A percentile compares a stretch with the other conserved stretches of the same genome.
These are phyloP conservation scores for Coffea eugenioides DNA, from an alignment of 257 asterid genomes.

Conservation along the genomic window DNA sequence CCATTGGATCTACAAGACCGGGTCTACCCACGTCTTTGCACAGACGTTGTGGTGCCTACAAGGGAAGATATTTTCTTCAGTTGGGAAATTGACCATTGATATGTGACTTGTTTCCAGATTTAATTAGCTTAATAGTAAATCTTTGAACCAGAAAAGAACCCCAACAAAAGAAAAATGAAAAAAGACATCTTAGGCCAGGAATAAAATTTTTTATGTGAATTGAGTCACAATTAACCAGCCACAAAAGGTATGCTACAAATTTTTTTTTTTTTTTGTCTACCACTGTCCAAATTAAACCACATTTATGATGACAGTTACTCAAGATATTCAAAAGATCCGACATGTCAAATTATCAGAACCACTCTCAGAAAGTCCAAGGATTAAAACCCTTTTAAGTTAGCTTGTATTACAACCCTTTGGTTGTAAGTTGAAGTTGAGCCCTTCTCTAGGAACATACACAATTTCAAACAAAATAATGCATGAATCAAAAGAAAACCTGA, in stretches of 20 bases:
- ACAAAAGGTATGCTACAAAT: not conserved
- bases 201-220: not conserved
- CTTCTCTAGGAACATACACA: not conserved
- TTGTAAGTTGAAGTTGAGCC: not conserved
- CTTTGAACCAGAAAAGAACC: not conserved
- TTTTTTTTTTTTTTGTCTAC: not conserved
- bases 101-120: not conserved
- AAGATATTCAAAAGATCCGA: not conserved
- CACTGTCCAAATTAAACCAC: not conserved
- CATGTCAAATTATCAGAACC: not conserved
- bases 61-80: not conserved
- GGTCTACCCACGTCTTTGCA: too few species aligned
- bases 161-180: not conserved
- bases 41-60: not conserved
- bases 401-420: not conserved
- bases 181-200: not conserved
- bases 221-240: not conserved
- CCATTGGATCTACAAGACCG: too few species aligned
- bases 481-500: constrained; percentile 3
- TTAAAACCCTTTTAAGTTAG: not conserved
- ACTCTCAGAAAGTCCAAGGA: constrained; percentile 1
- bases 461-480: not conserved
- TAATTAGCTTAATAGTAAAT: not conserved
- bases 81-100: not conserved
- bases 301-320: not conserved